Evolutionary conservation across 2,329 filamentous ascomycete species (phyloP).

Genomic region (Alternaria consortialis): DNA sequence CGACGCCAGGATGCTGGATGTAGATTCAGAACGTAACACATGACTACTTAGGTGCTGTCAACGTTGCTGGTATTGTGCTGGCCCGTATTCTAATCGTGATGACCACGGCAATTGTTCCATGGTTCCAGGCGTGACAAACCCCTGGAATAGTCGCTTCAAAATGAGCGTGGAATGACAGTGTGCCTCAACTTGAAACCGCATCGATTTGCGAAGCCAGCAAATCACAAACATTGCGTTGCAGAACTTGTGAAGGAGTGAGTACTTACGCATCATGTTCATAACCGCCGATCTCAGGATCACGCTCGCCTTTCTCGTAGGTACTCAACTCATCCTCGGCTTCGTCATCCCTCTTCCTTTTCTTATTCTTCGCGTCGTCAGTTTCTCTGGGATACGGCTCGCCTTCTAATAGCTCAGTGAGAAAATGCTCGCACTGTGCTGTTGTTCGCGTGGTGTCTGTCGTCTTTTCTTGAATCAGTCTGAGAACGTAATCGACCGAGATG

Average conservation of each 20-base stretch:
- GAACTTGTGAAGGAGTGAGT: background rate
- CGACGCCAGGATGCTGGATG: background rate
- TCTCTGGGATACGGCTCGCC: constrained; percentile 48
- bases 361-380: constrained; percentile 33
- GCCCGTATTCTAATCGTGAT: background rate
- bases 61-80: constrained; percentile 1
- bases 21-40: background rate
- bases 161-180: background rate
- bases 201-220: background rate
- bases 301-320: constrained; percentile 35
- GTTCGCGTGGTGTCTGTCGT: constrained; percentile 36
- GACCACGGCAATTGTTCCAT: constrained; percentile 3
- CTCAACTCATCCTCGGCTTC: constrained; percentile 32
- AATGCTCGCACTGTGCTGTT: constrained; percentile 32
- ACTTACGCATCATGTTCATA: constrained; percentile 45
- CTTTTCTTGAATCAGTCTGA: constrained; percentile 35
- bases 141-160: constrained; percentile 13
- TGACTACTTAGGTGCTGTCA: background rate
- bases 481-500: constrained; percentile 43
- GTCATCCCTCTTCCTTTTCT: constrained; percentile 43
- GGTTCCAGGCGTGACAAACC: constrained; percentile 1
- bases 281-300: constrained; percentile 10
- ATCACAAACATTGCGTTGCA: background rate
- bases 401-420: constrained; percentile 44
- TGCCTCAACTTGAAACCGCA: background rate